These are phyloP conservation scores for Aureoboletus auriporus DNA, from an alignment of 768 basidiomycete species.

Conservation along the genomic window DNA sequence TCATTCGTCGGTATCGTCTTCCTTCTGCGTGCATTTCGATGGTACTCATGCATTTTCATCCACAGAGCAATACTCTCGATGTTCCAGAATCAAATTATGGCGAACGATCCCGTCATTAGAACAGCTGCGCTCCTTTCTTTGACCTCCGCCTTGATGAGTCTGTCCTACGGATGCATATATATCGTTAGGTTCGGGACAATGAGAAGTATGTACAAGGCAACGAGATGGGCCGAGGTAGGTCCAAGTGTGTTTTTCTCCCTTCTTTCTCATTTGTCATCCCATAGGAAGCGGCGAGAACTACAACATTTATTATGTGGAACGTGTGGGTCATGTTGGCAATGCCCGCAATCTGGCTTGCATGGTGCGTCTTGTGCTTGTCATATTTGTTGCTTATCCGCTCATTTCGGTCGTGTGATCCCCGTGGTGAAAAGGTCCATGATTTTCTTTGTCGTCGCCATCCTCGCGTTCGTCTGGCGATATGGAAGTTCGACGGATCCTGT, in stretches of 20 bases:
- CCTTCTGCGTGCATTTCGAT: neutral
- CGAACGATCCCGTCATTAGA: conserved; percentile 57
- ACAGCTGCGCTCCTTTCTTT: conserved; percentile 62
- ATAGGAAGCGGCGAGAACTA: conserved; percentile 55
- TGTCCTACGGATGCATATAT: conserved; percentile 71
- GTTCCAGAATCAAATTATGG: conserved; percentile 53
- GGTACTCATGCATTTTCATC: neutral
- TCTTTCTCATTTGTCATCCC: neutral
- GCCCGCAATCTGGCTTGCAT: conserved; percentile 69
- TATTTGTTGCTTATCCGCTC: neutral
- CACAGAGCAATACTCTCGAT: conserved; percentile 64
- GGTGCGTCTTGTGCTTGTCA: conserved; percentile 34
- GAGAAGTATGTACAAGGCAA: conserved; percentile 68
- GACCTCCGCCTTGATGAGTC: conserved; percentile 63
- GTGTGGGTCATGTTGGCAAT: conserved; percentile 66
- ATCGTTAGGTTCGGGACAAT: conserved; percentile 70
- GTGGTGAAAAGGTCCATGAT: conserved; percentile 53
- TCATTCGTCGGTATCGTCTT: conserved; percentile 36
- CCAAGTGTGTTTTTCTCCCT: neutral
- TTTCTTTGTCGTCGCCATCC: conserved; percentile 56
- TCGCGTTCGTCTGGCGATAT: conserved; percentile 64
- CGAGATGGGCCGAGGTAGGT: conserved; percentile 68
- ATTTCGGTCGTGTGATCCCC: neutral
- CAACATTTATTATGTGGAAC: conserved; percentile 54
- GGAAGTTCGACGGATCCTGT: conserved; percentile 43